Evolutionary conservation across 768 basidiomycete species (phyloP).

Genomic region (Fibroporia radiculosa): DNA sequence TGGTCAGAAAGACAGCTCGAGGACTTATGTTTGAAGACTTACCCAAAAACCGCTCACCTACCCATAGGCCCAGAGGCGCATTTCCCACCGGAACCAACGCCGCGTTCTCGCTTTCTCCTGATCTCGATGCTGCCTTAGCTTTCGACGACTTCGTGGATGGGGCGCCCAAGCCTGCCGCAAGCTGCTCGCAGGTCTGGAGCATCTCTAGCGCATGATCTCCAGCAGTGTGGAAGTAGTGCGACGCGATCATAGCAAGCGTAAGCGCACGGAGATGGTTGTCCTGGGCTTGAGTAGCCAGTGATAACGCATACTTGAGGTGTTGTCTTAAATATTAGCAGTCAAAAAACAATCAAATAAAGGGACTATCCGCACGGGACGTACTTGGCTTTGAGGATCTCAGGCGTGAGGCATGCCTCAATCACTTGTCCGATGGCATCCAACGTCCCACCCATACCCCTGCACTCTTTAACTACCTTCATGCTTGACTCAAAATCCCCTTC

Average conservation of each 20-base stretch:
- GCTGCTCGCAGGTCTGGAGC: slow-evolving; percentile 58
- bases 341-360: too few species aligned
- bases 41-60: slow-evolving; percentile 65
- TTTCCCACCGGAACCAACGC: slow-evolving; percentile 38
- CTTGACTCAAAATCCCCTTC: slow-evolving; percentile 20
- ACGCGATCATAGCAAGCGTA: slow-evolving; percentile 56
- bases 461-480: slow-evolving; percentile 33
- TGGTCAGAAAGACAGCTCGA: not conserved
- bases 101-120: slow-evolving; percentile 7
- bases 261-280: slow-evolving; percentile 73
- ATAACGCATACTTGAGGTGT: slow-evolving; percentile 53
- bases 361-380: slow-evolving; percentile 27
- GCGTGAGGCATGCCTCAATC: slow-evolving; percentile 38
- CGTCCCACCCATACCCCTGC: slow-evolving; percentile 42
- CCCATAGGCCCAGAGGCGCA: slow-evolving; percentile 61
- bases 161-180: slow-evolving; percentile 65
- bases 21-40: slow-evolving; percentile 14
- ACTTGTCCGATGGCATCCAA: slow-evolving; percentile 48
- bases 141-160: slow-evolving; percentile 18
- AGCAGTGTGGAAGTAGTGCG: slow-evolving; percentile 67
- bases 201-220: slow-evolving; percentile 61
- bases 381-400: slow-evolving; percentile 59
- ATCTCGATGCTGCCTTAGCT: slow-evolving; percentile 15
- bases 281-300: slow-evolving; percentile 45
- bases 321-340: slow-evolving; percentile 31